Evolutionary conservation across 1,284 basidiomycete species (phyloP).

Genomic region (Boletus semigastroideus): DNA sequence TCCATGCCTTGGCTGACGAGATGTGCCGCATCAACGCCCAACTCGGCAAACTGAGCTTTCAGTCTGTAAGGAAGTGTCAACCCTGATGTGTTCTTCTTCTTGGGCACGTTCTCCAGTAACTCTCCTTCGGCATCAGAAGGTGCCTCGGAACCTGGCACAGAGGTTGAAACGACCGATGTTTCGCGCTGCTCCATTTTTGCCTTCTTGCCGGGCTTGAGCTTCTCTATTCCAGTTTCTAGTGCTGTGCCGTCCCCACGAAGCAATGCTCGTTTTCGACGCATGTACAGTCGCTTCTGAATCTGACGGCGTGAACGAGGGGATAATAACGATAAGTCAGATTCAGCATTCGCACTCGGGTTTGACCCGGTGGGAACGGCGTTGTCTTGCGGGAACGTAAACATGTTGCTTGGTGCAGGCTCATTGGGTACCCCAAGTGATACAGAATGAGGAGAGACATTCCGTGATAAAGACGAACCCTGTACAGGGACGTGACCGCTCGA

Average conservation of each 20-base stretch:
- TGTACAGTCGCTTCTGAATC: conserved; percentile 61
- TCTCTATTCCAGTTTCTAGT: conserved; percentile 8
- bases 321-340: conserved; percentile 28
- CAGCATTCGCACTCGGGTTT: conserved; percentile 8
- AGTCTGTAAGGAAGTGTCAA: conserved; percentile 46
- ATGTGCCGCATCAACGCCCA: conserved; percentile 44
- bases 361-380: conserved; percentile 1
- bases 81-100: conserved; percentile 34
- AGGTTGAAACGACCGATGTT: not conserved
- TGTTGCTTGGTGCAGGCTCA: not conserved
- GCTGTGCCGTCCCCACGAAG: conserved; percentile 7
- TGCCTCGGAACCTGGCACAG: conserved; percentile 11
- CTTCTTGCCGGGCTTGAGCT: conserved; percentile 34
- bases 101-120: conserved; percentile 9
- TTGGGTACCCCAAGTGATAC: not conserved
- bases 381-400: not conserved
- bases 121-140: conserved; percentile 15
- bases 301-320: conserved; percentile 58
- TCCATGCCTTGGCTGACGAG: conserved; percentile 45
- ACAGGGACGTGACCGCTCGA: not conserved
- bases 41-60: conserved; percentile 38
- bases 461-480: not conserved
- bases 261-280: conserved; percentile 66
- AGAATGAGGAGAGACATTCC: not conserved
- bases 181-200: conserved; percentile 11